Conservation (phyloP, 116 monocot species). For the Iris pallida region DNA sequence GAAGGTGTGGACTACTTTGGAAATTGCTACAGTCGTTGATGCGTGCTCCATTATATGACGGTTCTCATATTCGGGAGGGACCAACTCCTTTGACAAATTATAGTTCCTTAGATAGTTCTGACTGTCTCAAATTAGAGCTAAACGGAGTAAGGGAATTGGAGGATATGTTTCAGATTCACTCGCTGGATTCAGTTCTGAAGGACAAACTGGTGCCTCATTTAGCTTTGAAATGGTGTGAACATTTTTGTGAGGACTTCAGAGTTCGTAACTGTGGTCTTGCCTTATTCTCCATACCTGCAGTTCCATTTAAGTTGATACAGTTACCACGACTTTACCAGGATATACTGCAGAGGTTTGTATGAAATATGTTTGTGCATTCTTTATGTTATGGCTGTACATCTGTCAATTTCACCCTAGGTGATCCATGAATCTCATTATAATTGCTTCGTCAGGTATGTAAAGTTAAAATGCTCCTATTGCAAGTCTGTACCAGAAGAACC, state of each 20-base stretch:
- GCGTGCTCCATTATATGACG: slow-evolving; percentile 26
- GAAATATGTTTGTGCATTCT: background rate
- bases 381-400: background rate
- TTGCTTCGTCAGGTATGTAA: slow-evolving; percentile 62
- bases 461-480: slow-evolving; percentile 62
- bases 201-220: slow-evolving; percentile 52
- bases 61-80: slow-evolving; percentile 29
- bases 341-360: slow-evolving; percentile 72
- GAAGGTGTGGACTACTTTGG: slow-evolving; percentile 75
- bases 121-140: slow-evolving; percentile 37
- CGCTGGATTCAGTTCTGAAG: slow-evolving; percentile 57
- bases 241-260: slow-evolving; percentile 47
- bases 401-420: background rate
- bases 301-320: slow-evolving; percentile 78
- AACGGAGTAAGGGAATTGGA: slow-evolving; percentile 59
- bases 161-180: slow-evolving; percentile 60
- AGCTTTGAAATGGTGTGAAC: slow-evolving; percentile 70
- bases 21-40: slow-evolving; percentile 58
- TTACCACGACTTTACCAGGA: slow-evolving; percentile 82
- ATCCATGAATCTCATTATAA: background rate
- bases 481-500: slow-evolving; percentile 57
- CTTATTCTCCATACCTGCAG: slow-evolving; percentile 62
- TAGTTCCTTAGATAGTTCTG: slow-evolving; percentile 15
- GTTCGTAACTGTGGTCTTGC: slow-evolving; percentile 24
- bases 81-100: slow-evolving; percentile 19